Evolutionary conservation across 495 filamentous ascomycete species (phyloP).

Genomic region (Tricharina praecox): DNA sequence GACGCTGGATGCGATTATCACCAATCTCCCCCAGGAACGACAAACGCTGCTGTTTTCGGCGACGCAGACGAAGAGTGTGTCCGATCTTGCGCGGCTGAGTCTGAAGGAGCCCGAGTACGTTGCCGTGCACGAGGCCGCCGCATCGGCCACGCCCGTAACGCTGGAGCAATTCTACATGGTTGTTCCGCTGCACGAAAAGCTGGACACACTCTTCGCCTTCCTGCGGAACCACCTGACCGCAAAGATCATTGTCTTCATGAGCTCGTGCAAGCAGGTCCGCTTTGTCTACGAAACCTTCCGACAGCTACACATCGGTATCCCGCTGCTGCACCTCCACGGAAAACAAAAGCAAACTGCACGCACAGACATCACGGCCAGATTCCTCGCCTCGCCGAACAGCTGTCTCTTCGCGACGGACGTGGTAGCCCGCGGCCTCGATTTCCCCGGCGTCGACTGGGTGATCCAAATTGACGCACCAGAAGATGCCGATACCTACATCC

Average conservation of each 20-base stretch:
- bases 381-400: conserved; percentile 55
- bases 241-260: conserved; percentile 88
- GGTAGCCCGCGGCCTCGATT: conserved; percentile 81
- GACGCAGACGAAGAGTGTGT: conserved; percentile 87
- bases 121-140: conserved; percentile 70
- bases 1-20: conserved; percentile 81
- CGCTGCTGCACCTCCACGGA: conserved; percentile 87
- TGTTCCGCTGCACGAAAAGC: conserved; percentile 66
- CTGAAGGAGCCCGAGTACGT: conserved; percentile 87
- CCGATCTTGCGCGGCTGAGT: conserved; percentile 75
- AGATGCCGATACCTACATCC: conserved; percentile 93
- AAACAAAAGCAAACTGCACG: conserved; percentile 81
- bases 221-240: conserved; percentile 70
- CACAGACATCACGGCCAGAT: conserved; percentile 68
- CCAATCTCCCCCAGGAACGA: conserved; percentile 69
- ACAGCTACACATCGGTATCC: conserved; percentile 85
- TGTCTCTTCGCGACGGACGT: conserved; percentile 95
- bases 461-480: conserved; percentile 90
- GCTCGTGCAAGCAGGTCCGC: conserved; percentile 86
- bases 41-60: conserved; percentile 93
- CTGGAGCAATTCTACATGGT: conserved; percentile 85
- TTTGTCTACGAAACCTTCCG: conserved; percentile 89
- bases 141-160: conserved; percentile 62
- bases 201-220: conserved; percentile 84
- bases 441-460: conserved; percentile 95